Base-by-base conservation (phyloP, 192 early-diverging fungal genomes). In the Phycomyces nitens region DNA sequence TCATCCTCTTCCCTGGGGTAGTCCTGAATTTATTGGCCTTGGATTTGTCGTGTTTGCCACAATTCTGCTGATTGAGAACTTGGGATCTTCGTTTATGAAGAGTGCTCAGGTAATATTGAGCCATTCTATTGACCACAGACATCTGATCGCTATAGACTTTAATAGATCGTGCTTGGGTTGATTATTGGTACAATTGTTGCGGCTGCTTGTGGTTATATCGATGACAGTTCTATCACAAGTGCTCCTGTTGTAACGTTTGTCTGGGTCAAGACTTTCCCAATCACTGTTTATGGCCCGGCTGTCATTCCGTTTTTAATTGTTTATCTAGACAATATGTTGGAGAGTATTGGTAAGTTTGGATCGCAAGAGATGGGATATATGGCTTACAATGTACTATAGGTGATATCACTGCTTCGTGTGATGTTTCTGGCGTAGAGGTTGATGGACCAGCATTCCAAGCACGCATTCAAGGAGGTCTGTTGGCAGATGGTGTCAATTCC, bases 241-340 rank as follows among this genome's bases (percentile, higher is more conserved):
- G 81, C 81, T 1, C 81, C 81, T 1, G 56, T 64, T 1, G 60
- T 82, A 24, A 83, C 81, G 0, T 83, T 83, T 51, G 14, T 82
- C n/a, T 83, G 81, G 81, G 76, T 77, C 40, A 80, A 78, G 52
- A 83, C 81, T 0, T 83, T 83, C 58, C 81, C 81, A 0, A 64
- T 83, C 11, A 77, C 78, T 4, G 71, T 83, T n/a, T 75, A 77
- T 65, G 69, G 56, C 18, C 76, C 76, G 11, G 61, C 72, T 0
- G 42, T 77, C 16, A 77, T 77, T 27, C 76, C 76, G 0, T 76
- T 68, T 22, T 42, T 77, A 41, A 62, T 77, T 61, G 76, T 77
- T 11, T 70, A 66, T 40, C 24, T 66, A 11, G 58, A 77, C 34
- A 74, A 73, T 23, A 68, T 77, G 49, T 55, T 83, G 7, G 81